Evolutionary conservation across 1,284 basidiomycete species (phyloP), one percentile per base, ranked within the genome.

Genomic region (Heliocybe sulcata): DNA sequence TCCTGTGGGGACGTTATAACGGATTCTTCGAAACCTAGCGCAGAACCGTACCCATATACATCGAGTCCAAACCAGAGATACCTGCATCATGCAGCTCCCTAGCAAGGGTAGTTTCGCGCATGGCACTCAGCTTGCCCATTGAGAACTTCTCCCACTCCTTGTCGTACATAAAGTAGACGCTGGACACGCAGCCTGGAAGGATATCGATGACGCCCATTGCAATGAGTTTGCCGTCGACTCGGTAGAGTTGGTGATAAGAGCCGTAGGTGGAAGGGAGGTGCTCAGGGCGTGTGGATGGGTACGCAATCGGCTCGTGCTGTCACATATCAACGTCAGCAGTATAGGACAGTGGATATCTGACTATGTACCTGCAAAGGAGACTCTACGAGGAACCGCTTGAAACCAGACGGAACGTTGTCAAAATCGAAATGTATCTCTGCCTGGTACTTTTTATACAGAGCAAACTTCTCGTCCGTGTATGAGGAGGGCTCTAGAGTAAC

Each of bases 161-260:
- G 63, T 94, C 83, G 72, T 97, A 98, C 73, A 96, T 88, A 67
- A 98, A 95, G 70, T 99, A 99, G 9, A 99, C 96, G 60, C 90
- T 93, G 14, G 93, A 96, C 2, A 99, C 87, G 61, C 96, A 95
- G 26, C 69, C 67, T 0, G 95, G 96, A 4, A 99, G 75, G 55
- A 99, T 87, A 67, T 99, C 97, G 55, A 99, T 75, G 12, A 99
- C 92, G 1, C 85, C 88, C 62, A 99, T 79, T 0, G 90, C 96
- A 49, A 98, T 82, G 12, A 98, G 76, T 64, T 85, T 66, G 9
- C 84, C 90, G 62, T 98, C 88, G 20, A 96, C 67, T 58, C 83
- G 80, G 65, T 95, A 95, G 49, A 93, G 74, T 59, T 94, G 90
- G 62, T 94, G 92, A 68, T 93, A 90, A 11, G 90, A 87, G 19